A percentile compares a stretch with the other conserved stretches of the same genome.
These are phyloP conservation scores for Nitzschia sp. DNA, from an alignment of 108 stramenopile species.

Conservation along the genomic window DNA sequence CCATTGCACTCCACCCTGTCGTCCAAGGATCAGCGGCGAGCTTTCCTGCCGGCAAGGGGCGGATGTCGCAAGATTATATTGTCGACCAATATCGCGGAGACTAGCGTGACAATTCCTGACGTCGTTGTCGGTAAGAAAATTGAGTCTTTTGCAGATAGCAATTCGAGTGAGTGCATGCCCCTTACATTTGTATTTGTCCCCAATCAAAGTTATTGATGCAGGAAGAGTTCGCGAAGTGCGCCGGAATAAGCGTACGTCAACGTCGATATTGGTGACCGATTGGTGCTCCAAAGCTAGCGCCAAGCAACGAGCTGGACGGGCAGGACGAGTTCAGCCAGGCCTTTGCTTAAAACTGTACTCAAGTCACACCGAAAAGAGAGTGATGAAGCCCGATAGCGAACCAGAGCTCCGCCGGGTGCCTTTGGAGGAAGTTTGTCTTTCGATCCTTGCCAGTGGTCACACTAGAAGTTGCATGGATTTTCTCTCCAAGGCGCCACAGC, in stretches of 20 bases:
- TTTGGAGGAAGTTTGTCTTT: slow-evolving; percentile 84
- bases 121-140: slow-evolving; percentile 61
- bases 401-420: slow-evolving; percentile 93
- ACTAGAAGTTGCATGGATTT: slow-evolving; percentile 67
- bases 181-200: not conserved
- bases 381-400: slow-evolving; percentile 63
- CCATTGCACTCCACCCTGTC: slow-evolving; percentile 79
- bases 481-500: slow-evolving; percentile 89
- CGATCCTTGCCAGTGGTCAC: slow-evolving; percentile 63
- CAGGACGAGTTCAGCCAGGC: slow-evolving; percentile 93
- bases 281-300: slow-evolving; percentile 92
- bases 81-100: slow-evolving; percentile 86
- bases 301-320: slow-evolving; percentile 91
- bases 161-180: not conserved
- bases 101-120: slow-evolving; percentile 96
- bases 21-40: slow-evolving; percentile 69
- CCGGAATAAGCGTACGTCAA: slow-evolving; percentile 67
- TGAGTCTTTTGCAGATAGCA: too few species aligned
- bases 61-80: slow-evolving; percentile 84
- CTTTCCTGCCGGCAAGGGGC: slow-evolving; percentile 47
- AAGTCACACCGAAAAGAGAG: slow-evolving; percentile 51
- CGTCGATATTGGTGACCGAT: slow-evolving; percentile 65
- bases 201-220: slow-evolving; percentile 63
- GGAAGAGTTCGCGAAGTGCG: slow-evolving; percentile 81
- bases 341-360: slow-evolving; percentile 87